phyloP scores from a whole-genome alignment of 495 filamentous ascomycete species.

The Neurospora sp. region DNA sequence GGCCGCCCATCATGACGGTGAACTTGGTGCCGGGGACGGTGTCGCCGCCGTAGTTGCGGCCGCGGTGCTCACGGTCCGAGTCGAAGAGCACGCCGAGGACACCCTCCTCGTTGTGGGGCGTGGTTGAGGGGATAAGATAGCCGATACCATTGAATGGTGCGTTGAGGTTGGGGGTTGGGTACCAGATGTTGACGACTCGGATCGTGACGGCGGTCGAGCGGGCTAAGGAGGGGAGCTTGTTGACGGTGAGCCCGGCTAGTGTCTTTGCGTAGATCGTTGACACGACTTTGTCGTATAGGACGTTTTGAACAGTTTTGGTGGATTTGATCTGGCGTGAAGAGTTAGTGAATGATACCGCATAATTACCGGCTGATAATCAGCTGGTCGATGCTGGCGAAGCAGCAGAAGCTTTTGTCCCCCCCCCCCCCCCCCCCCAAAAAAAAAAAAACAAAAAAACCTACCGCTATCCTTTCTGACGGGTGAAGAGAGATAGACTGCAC shows the following conservation, averaged over 20 bases:
- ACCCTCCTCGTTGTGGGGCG: conserved; percentile 57
- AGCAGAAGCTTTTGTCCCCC: background rate
- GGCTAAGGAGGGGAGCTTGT: conserved; percentile 37
- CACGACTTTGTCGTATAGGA: conserved; percentile 53
- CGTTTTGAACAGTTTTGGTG: conserved; percentile 1
- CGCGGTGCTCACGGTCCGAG: conserved; percentile 44
- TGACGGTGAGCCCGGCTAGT: conserved; percentile 35
- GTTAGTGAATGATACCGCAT: background rate
- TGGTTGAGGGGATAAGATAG: conserved; percentile 69
- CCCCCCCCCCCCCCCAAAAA: too few relatives aligned
- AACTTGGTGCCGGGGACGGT: conserved; percentile 67
- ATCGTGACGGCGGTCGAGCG: conserved; percentile 63
- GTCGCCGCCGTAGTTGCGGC: conserved; percentile 29
- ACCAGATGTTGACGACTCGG: conserved; percentile 89
- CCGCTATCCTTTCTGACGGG: conserved; percentile 7
- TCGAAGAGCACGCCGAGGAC: conserved; percentile 91
- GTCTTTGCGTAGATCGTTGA: conserved; percentile 53
- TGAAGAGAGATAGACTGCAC: conserved; percentile 26
- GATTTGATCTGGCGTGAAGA: conserved; percentile 20
- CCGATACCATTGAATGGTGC: conserved; percentile 63
- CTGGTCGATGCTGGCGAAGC: background rate
- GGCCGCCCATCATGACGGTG: conserved; percentile 91
- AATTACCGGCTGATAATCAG: background rate
- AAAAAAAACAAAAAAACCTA: background rate
- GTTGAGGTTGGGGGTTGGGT: conserved; percentile 50